Conservation (phyloP, 2,329 filamentous ascomycete species). For the Seiridium unicorne region DNA sequence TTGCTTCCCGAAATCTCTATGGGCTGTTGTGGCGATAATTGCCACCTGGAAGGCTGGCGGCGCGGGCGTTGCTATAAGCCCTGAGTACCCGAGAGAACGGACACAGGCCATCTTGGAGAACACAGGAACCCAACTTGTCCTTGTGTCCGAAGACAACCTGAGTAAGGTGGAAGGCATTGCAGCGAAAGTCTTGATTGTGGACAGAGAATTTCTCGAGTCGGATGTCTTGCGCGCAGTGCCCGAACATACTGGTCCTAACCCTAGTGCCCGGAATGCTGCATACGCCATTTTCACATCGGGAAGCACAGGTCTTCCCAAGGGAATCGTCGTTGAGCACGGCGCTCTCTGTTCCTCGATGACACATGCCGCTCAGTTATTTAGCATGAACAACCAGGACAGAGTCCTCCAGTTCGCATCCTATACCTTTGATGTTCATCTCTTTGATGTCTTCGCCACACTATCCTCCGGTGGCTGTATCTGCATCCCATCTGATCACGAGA, state of each 20-base stretch:
- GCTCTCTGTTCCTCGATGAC: neutral
- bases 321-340: constrained; percentile 14
- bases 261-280: constrained; percentile 6
- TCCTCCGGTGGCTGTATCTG: constrained; percentile 38
- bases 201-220: neutral
- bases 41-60: constrained; percentile 32
- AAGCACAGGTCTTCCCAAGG: constrained; percentile 18
- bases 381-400: constrained; percentile 16
- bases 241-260: constrained; percentile 14
- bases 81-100: constrained; percentile 29
- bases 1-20: constrained; percentile 32
- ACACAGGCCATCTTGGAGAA: constrained; percentile 15
- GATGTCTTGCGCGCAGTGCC: neutral
- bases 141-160: constrained; percentile 9
- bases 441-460: constrained; percentile 37
- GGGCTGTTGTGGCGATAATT: constrained; percentile 33
- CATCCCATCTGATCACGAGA: constrained; percentile 35
- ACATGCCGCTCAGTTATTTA: constrained; percentile 10
- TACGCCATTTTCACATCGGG: constrained; percentile 18
- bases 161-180: constrained; percentile 11
- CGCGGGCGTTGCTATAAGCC: constrained; percentile 37
- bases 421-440: constrained; percentile 38
- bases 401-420: constrained; percentile 32
- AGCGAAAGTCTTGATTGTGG: constrained; percentile 10
- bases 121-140: constrained; percentile 12